Base-by-base conservation (phyloP, 2,329 filamentous ascomycete species). In the Verticillium albo-atrum region DNA sequence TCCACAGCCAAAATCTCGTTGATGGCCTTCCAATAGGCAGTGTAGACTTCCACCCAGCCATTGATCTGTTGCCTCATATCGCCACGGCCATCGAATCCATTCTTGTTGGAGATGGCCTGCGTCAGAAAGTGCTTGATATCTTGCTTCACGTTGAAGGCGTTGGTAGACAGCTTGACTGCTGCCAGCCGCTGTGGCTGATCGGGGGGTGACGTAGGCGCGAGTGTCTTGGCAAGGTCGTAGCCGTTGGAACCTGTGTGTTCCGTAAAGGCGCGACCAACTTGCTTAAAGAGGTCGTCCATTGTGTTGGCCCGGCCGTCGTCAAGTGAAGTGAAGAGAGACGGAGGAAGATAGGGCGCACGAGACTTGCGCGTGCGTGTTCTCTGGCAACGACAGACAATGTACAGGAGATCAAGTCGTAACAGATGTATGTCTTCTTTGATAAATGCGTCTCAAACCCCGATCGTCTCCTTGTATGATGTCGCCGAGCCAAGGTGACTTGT, bases 1-100 rank as follows among this genome's bases (percentile, higher is more conserved):
- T 90, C 84, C 12, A 85, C 84, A 15, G 83, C 83, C 57, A 95
- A 75, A 28, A 97, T 83, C 67, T 91, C 88, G 32, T 87, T 88
- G 42, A 90, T 76, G 26, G 91, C 90, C 67, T 89, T 92, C 92
- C 93, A 97, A 70, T 93, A 97, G 23, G 85, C 81, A 35, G 83
- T 79, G 70, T 93, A 96, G 30, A 98, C 87, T 42, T 97, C 93
- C 0, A 89, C 80, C 95, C 95, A 99, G n/a, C 88, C 89, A 60
- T 82, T 84, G 26, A 85, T 79, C 75, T 97, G 91, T 47, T 87
- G 82, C 51, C 51, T 53, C 14, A 53, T 20, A 7, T 53, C 51
- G 5, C 27, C 51, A 3, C 51, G 51, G 15, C 25, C 14, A 23
- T 23, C 42, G 20, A 28, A 53, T 30, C 51, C 51, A 7, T 27